Evolutionary conservation across 495 filamentous ascomycete species (phyloP), one percentile per base, ranked within the genome.

Genomic region (Choiromyces venosus): DNA sequence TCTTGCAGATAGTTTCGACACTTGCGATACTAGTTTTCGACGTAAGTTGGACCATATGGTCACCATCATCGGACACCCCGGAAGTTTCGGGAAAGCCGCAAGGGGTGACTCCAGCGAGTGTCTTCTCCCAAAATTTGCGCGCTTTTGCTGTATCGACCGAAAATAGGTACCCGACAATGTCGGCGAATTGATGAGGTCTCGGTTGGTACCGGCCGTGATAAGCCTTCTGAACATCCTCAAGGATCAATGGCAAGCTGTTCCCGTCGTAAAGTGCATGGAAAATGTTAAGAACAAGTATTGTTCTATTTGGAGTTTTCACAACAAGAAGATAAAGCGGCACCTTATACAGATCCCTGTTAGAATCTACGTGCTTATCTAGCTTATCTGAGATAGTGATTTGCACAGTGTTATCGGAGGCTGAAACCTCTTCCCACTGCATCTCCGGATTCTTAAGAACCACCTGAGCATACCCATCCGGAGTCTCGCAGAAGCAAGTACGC

Each of bases 221-320:
- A 39, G 80, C 80, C 8, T 73, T 71, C 21, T 82, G 82, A 39
- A 93, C 84, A 35, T 85, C 82, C 7, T 85, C 82, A 21, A 97
- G 82, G 0, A 97, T 80, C 37, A 93, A 83, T 0, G 86, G 81
- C 37, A 96, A 85, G 70, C 92, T 94, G 77, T 87, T 91, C 1
- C 91, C 94, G 83, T 98, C 94, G 77, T 97, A 98, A 0, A 97
- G 83, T 8, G 88, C 92, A 79, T 98, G 94, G 82, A 95, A 94
- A 0, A 95, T 88, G 61, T 89, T 86, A 37, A 95, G 78, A 29
- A 82, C 83, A 39, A 94, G 82, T 0, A 86, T 73, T 5, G 74
- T 78, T 33, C 72, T 78, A 0, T 72, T 71, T 4, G 75, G 71
- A 25, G 81, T 82, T 25, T 76, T 71, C 19, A 87, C 71, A 19